Conservation (phyloP, 129 eudicot species). For the Glebionis coronaria region DNA sequence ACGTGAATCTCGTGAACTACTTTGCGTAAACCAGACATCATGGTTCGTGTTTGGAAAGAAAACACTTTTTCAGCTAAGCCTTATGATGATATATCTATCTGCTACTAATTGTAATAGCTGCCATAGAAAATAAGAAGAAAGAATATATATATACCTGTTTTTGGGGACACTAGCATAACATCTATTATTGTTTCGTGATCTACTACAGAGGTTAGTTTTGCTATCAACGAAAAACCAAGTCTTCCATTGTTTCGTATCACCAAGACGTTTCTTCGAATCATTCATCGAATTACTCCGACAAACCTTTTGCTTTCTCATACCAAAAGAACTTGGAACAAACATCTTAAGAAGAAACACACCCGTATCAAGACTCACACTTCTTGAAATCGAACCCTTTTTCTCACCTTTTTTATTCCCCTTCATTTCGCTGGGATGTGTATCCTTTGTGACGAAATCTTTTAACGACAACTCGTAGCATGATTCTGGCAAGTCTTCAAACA, state of each 20-base stretch:
- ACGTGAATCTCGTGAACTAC: too few species aligned
- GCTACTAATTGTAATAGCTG: too few species aligned
- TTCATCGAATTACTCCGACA: neutral
- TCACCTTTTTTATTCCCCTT: slow-evolving; percentile 17
- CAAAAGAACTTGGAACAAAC: slow-evolving; percentile 30
- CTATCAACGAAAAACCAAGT: slow-evolving; percentile 19
- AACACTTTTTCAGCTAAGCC: too few species aligned
- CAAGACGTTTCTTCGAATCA: neutral
- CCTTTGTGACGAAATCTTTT: slow-evolving; percentile 23
- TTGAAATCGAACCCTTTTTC: slow-evolving; percentile 23
- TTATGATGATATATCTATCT: too few species aligned
- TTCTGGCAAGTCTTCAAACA: slow-evolving; percentile 23
- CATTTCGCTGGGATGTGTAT: slow-evolving; percentile 1
- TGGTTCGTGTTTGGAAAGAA: too few species aligned
- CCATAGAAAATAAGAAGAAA: too few species aligned
- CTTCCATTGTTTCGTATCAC: slow-evolving; percentile 26
- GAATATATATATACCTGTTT: slow-evolving; percentile 18
- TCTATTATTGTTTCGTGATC: slow-evolving; percentile 2
- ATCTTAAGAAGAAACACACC: slow-evolving; percentile 43
- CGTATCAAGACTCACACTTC: slow-evolving; percentile 62
- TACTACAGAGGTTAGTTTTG: neutral
- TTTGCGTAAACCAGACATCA: too few species aligned
- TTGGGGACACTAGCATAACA: neutral
- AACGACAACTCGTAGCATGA: slow-evolving; percentile 29
- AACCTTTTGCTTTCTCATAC: neutral